Evolutionary conservation across 2,329 filamentous ascomycete species (phyloP), one percentile per base, ranked within the genome.

Genomic region (Neopestalotiopsis sp.): DNA sequence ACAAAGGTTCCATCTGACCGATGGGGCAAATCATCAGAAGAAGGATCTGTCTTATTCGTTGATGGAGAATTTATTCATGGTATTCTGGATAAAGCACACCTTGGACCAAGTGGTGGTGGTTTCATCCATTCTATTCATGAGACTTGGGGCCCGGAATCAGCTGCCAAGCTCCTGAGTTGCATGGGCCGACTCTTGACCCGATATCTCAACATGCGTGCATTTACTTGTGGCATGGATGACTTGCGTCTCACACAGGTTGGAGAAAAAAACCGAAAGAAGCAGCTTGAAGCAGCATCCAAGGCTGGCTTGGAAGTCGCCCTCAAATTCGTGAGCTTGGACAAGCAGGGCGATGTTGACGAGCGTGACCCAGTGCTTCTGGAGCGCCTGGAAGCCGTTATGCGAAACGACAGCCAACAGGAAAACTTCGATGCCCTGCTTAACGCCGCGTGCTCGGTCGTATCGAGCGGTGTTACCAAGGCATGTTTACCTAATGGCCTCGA

Each of bases 151-250:
- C 92, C 96, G 68, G 92, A 91, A 17, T 87, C 92, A 71, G 95
- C 96, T 24, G 95, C 96, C 42, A 94, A 94, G 77, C 85, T 97
- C 10, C 88, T 99, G 67, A 97, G 94, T 84, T 92, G 95, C 74
- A 86, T 99, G 67, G 96, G 96, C 67, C 90, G 96, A 68, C 86
- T 99, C 32, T 83, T 99, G 71, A 99, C 96, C 0, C 92, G 95
- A 76, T 92, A 95, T 72, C 86, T 98, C 70, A 93, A 96, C 77
- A 97, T 98, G 91, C 89, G 95, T 65, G 96, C 95, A 1, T 98
- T 98, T 79, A 96, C 94, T 72, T 99, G 96, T 80, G 97, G 97
- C 78, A 97, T 99, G 81, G 95, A 99, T 76, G 97, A 99, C 85
- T 86, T 99, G 69, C 90, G 92, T 69, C 88, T 99, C 65, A 98